Base-by-base conservation (phyloP, 352 stramenopile species). In the Globisporangium nunn region DNA sequence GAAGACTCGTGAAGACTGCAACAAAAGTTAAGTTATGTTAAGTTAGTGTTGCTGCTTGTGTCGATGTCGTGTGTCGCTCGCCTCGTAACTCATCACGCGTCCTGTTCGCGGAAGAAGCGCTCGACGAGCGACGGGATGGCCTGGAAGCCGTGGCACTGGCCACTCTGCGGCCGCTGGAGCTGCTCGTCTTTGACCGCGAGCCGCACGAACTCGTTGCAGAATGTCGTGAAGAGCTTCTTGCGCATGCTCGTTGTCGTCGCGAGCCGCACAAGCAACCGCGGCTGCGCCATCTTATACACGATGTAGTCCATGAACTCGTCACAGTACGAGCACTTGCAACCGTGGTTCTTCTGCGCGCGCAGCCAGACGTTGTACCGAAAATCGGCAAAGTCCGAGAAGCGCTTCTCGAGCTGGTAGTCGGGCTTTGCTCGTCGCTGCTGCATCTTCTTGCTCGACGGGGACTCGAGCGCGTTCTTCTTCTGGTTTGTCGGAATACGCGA, bases 401-500 rank as follows among this genome's bases (percentile, higher is more conserved):
- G 73, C 50, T 72, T 69, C 56, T 83, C 66, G 40, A 83, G 50
- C 37, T 77, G 66, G 52, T 77, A 80, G 57, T 83, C 73, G 3
- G 73, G 73, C 46, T 59, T 60, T 18, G 57, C 57, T 12, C 45
- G 62, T 18, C 43, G 73, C 17, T 59, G 41, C 2, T 56, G 31
- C 7, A 50, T 41, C 49, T 79, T 41, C 49, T 79, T 59, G 17
- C 8, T 37, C 31, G 6, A 50, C 15, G 53, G 18, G 48, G 33
- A 35, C n/a, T 17, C 5, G 39, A 40, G 6, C 23, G 39, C 23
- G 44, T 15, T 60, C 47, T 53, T 28, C 33, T 52, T 67, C 67
- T 80, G 74, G 62, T 78, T 76, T 17, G 71, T 81, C 45, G 74
- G 78, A 52, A 89, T 84, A 46, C 76, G 76, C n/a, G 63, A 82